A percentile compares a stretch with the other conserved stretches of the same genome.
phyloP scores from a whole-genome alignment of 352 stramenopile genomes.

The Phytophthora constricta region DNA sequence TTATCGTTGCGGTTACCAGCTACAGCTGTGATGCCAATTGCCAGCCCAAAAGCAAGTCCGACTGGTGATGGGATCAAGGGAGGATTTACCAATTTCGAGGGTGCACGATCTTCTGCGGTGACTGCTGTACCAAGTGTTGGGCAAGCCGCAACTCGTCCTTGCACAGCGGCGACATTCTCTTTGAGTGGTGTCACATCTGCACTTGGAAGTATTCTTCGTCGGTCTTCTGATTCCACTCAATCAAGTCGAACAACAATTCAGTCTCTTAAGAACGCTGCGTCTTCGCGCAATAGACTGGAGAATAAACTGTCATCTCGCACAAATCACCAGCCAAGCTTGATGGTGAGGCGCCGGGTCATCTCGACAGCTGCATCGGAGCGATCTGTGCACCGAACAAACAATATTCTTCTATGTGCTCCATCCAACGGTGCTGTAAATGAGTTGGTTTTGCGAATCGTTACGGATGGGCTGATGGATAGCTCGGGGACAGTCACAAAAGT shows the following conservation, averaged over 20 bases:
- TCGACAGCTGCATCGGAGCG: conserved; percentile 39
- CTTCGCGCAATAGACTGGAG: conserved; percentile 69
- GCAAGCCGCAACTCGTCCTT: conserved; percentile 11
- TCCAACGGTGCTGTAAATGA: conserved; percentile 93
- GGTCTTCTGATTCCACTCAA: conserved; percentile 35
- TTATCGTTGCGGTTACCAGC: conserved; percentile 66
- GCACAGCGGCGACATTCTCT: conserved; percentile 51
- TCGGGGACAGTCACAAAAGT: conserved; percentile 59
- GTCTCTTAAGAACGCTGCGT: conserved; percentile 60
- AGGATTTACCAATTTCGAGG: conserved; percentile 65
- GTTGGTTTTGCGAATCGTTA: conserved; percentile 87
- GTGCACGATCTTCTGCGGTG: conserved; percentile 39
- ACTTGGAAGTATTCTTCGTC: conserved; percentile 69
- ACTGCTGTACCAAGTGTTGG: conserved; percentile 14
- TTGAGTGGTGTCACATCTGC: conserved; percentile 55
- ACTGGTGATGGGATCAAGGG: conserved; percentile 20
- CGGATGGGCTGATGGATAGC: conserved; percentile 78
- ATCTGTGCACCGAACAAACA: conserved; percentile 45
- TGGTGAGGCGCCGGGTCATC: conserved; percentile 60
- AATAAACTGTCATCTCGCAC: conserved; percentile 57
- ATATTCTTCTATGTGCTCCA: conserved; percentile 88
- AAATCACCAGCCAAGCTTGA: conserved; percentile 34
- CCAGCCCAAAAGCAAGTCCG: conserved; percentile 24
- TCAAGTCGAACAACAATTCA: conserved; percentile 68
- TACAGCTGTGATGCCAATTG: conserved; percentile 46